Evolutionary conservation across 192 early-diverging fungal genomes (phyloP), one percentile per base, ranked within the genome.

Genomic region (Chytriomyces hyalinus): DNA sequence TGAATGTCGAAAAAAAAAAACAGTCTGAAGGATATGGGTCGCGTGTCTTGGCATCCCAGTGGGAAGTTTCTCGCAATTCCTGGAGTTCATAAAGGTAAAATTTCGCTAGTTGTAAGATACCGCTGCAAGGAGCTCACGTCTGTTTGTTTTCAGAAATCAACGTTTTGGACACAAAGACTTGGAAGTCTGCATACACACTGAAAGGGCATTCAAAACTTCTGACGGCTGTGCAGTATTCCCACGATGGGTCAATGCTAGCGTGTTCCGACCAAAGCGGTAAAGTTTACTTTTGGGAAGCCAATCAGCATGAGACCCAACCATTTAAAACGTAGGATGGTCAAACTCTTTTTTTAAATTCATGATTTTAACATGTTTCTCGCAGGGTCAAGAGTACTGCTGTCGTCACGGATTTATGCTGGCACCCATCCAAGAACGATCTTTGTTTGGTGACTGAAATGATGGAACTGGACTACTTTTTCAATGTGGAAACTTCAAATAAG

Each of bases 321-420:
- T 63, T 73, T 45, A 74, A 74, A 10, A 74, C 51, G 78, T 79
- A 10, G 49, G 70, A 51, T 48, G 53, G 13, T 44, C 13, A 9
- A 6, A 24, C 9, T 51, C 15, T 47, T 45, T 60, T 24, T 20
- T 61, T 45, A 20, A 70, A 17, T 53, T 70, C 0, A 3, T 44
- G n/a, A 44, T 53, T 45, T 70, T 17, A 9, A 6, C 28, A 36
- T 66, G 64, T 24, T 13, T 22, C 43, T 11, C 7, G 13, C 73
- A 75, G 73, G 6, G 50, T 66, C 51, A 79, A 77, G 20, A 76
- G 73, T 24, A 61, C 73, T 4, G 73, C 71, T n/a, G 43, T 78
- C 6, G 82, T 91, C 44, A 88, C 89, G 48, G 88, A 84, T 44
- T 75, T 92, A 1, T 83, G 86, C 20, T 94, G 93, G 93, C 83